Conservation (phyloP, 192 early-diverging fungal genomes). For the Mortierella hygrophila region DNA sequence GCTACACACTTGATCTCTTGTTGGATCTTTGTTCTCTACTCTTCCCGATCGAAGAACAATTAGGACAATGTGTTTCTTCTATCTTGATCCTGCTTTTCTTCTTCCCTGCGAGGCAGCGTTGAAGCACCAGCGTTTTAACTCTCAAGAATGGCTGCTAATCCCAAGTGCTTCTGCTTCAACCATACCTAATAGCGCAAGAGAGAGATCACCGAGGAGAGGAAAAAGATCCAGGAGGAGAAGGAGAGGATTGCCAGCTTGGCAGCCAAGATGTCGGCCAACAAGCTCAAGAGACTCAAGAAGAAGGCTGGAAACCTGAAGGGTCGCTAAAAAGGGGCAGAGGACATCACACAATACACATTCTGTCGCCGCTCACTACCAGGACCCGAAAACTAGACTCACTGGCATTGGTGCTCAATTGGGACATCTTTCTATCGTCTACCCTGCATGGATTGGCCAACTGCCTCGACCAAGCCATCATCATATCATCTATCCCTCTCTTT, state of each 20-base stretch:
- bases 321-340: slow-evolving; percentile 17
- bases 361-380: neutral
- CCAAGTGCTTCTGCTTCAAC: neutral
- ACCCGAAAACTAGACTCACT: neutral
- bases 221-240: slow-evolving; percentile 58
- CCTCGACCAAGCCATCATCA: neutral
- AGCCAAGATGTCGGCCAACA: slow-evolving; percentile 56
- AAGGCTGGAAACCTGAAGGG: slow-evolving; percentile 56
- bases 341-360: neutral
- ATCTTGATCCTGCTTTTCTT: neutral
- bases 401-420: neutral
- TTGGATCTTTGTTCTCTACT: too few species aligned
- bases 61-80: too few species aligned
- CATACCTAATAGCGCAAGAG: slow-evolving; percentile 41
- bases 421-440: neutral
- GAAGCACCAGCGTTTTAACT: neutral
- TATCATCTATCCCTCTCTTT: neutral
- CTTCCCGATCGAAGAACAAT: too few species aligned
- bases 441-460: neutral
- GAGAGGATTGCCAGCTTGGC: slow-evolving; percentile 54
- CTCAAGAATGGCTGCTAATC: neutral
- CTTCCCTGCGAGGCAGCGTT: neutral
- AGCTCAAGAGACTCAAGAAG: slow-evolving; percentile 53
- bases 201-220: slow-evolving; percentile 56
- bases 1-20: too few species aligned